Percentiles rank a stretch among this genome's conserved stretches.
These are phyloP conservation scores for Candida smagusa DNA, from an alignment of 1,139 yeast species.

Conservation along the genomic window DNA sequence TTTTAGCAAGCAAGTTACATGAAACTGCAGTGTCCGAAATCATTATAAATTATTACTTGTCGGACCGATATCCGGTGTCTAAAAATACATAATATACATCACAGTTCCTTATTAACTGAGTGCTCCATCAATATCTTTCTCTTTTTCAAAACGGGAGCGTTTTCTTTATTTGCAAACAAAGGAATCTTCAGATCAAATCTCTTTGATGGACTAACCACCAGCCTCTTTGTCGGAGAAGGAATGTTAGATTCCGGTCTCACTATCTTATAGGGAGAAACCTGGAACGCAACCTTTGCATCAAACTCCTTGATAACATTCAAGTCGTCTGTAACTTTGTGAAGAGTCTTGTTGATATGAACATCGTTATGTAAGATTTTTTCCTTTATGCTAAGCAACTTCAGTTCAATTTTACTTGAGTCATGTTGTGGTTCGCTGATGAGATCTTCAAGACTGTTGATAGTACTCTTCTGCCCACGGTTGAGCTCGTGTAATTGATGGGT, in stretches of 20 bases:
- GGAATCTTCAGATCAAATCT: constrained; percentile 3
- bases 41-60: background rate
- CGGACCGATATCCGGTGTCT: background rate
- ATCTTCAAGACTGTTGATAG: constrained; percentile 4
- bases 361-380: constrained; percentile 10
- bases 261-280: constrained; percentile 8
- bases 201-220: constrained; percentile 1
- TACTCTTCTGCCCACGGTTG: constrained; percentile 4
- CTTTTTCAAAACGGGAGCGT: constrained; percentile 11
- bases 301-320: constrained; percentile 13
- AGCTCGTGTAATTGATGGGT: constrained; percentile 4
- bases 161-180: constrained; percentile 12
- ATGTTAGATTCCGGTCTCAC: constrained; percentile 1
- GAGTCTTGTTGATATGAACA: constrained; percentile 6
- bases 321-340: constrained; percentile 8
- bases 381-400: constrained; percentile 7
- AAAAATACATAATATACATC: constrained; percentile 1
- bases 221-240: constrained; percentile 3
- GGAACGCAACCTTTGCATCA: constrained; percentile 10
- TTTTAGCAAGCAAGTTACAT: background rate
- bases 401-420: constrained; percentile 3
- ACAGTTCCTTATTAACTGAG: background rate
- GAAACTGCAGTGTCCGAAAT: background rate
- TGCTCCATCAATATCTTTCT: constrained; percentile 7
- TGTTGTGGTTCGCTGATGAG: constrained; percentile 2